Base-by-base conservation (phyloP, 805 yeast genomes). In the Candida railenensis region DNA sequence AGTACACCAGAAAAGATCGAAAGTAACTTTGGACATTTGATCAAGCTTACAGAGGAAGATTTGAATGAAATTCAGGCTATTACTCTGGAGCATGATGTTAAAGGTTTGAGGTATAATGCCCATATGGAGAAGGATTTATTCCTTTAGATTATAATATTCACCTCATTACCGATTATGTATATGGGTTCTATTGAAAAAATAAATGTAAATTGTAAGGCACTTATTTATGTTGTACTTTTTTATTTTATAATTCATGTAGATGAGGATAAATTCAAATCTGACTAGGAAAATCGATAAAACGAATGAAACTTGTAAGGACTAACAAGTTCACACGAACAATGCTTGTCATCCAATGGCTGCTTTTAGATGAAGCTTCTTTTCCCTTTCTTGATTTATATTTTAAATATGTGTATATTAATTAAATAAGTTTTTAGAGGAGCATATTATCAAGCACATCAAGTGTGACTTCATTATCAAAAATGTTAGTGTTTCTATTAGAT, bases 61-160 rank as follows among this genome's bases (percentile, higher is more conserved):
- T 74, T 83, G 52, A 62, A 64, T 1, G 76, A 74, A 48, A 67
- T 85, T 48, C 72, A 76, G 41, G 57, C 61, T 2, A 65, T 76
- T 44, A 57, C 83, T 37, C 54, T 65, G n/a, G 52, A 53, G 4
- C 62, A 76, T 58, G 63, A 67, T 28, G 71, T 82, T 43, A 53
- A 61, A 20, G 95, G 94, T 22, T 69, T 59, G 40, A 72, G 88
- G 56, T 81, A 77, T 62, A 65, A 67, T 19, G 30, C 15, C 25
- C 41, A 11, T 19, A 8, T 14, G 20, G 22, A 5, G 21, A 16
- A 9, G 14, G 18, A 12, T 16, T 20, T 36, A 16, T 36, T 36
- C 8, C 36, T 33, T 33, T 33, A 33, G 36, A 33, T 15, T 12
- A 33, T 33, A 4, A 33, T 25, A 25, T 11, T 5, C 30, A n/a